These are phyloP conservation scores for Colletotrichum incanum DNA, from an alignment of 2,329 filamentous ascomycete genomes.

Conservation along the genomic window DNA sequence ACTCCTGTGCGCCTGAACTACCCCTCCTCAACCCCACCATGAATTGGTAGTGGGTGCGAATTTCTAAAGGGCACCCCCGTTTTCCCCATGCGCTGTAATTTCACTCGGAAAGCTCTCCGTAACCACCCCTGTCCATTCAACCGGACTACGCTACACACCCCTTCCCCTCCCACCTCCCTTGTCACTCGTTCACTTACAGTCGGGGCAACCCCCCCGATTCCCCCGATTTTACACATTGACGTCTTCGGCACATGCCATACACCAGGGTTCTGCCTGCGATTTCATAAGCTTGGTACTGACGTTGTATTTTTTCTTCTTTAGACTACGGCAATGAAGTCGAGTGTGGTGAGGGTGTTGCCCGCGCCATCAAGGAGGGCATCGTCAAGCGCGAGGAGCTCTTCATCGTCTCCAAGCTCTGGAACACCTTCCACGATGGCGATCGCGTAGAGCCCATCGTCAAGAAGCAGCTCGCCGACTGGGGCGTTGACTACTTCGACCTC, in stretches of 20 bases:
- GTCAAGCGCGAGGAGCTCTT: slow-evolving; percentile 91
- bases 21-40: slow-evolving; percentile 44
- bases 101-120: slow-evolving; percentile 40
- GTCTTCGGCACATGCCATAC: not conserved
- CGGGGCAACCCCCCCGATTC: slow-evolving; percentile 11
- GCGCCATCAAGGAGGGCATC: slow-evolving; percentile 85
- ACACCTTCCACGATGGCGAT: slow-evolving; percentile 88
- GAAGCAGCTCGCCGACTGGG: slow-evolving; percentile 86
- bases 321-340: slow-evolving; percentile 90
- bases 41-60: slow-evolving; percentile 22
- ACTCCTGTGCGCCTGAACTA: slow-evolving; percentile 25
- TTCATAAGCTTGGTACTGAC: slow-evolving; percentile 6
- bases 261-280: not conserved
- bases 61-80: slow-evolving; percentile 24
- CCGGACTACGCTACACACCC: slow-evolving; percentile 13
- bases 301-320: slow-evolving; percentile 50
- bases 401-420: slow-evolving; percentile 95
- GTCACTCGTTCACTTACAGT: slow-evolving; percentile 28
- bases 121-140: slow-evolving; percentile 16
- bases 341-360: slow-evolving; percentile 81
- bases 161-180: slow-evolving; percentile 12
- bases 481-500: slow-evolving; percentile 90
- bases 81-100: slow-evolving; percentile 29
- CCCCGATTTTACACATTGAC: slow-evolving; percentile 22
- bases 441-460: slow-evolving; percentile 82